phyloP scores from a whole-genome alignment of 148 eudicot genomes.

The Gaultheria prostrata region DNA sequence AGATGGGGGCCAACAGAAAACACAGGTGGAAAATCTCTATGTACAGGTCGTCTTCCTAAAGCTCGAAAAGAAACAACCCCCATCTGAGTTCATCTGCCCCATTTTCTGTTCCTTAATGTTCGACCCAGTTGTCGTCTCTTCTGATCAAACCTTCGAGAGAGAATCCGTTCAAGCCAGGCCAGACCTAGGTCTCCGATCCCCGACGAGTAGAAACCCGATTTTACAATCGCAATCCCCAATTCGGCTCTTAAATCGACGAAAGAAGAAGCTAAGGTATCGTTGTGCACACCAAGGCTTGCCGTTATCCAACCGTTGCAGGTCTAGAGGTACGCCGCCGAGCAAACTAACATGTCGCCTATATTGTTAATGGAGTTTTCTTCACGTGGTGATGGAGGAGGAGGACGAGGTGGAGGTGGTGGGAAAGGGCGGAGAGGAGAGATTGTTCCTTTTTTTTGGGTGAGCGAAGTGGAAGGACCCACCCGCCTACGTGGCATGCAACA shows the following conservation, averaged over 20 bases:
- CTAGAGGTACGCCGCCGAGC: constrained; percentile 51
- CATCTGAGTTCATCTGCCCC: constrained; percentile 68
- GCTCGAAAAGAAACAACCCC: constrained; percentile 31
- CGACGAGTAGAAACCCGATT: constrained; percentile 52
- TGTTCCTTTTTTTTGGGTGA: no score
- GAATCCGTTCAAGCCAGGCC: constrained; percentile 47
- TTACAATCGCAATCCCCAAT: constrained; percentile 50
- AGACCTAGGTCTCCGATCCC: constrained; percentile 38
- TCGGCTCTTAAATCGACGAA: constrained; percentile 57
- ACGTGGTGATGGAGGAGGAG: no score
- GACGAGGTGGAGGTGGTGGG: no score
- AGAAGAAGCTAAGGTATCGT: constrained; percentile 40
- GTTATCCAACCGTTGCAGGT: constrained; percentile 33
- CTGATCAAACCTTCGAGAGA: constrained; percentile 83
- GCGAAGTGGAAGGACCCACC: no score
- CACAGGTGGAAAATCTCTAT: constrained; percentile 35
- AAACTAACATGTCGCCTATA: constrained; percentile 61
- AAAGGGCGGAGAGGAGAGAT: no score
- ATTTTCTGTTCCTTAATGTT: constrained; percentile 50
- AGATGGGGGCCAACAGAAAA: constrained; percentile 29
- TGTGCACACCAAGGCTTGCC: constrained; percentile 50
- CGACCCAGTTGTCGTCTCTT: constrained; percentile 68
- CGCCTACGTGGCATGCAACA: no score
- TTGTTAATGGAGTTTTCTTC: constrained; percentile 41
- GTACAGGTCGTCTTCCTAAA: constrained; percentile 17